Conservation (phyloP, 164 flowering plant species). For the Umbellularia californica region DNA sequence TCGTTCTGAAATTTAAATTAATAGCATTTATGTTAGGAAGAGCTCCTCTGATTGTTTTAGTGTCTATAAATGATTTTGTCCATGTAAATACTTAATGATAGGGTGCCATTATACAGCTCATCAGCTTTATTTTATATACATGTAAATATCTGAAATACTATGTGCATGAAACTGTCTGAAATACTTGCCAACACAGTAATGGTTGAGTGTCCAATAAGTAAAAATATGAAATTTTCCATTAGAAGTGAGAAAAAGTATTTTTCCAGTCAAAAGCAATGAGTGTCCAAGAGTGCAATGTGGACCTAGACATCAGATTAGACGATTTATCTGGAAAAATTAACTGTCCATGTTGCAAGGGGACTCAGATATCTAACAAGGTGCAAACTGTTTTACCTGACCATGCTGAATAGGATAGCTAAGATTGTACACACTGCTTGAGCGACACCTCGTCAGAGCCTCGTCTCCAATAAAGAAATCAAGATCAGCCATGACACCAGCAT, state of each 20-base stretch:
- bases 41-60: neutral
- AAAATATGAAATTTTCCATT: too few relatives aligned
- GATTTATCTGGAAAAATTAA: too few relatives aligned
- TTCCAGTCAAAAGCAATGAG: neutral
- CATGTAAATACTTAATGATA: too few relatives aligned
- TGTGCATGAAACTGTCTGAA: too few relatives aligned
- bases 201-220: too few relatives aligned
- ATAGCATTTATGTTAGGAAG: neutral
- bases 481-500: constrained; percentile 99
- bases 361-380: neutral
- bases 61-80: too few relatives aligned
- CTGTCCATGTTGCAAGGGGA: neutral
- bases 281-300: neutral
- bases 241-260: neutral
- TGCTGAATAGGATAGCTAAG: constrained; percentile 78
- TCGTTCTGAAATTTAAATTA: neutral
- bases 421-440: constrained; percentile 72
- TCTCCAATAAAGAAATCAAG: constrained; percentile 94
- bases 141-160: too few relatives aligned
- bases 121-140: too few relatives aligned
- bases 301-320: neutral
- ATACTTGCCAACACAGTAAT: too few relatives aligned
- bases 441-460: constrained; percentile 68
- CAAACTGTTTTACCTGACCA: constrained; percentile 44
- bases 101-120: too few relatives aligned